These are phyloP conservation scores for Bipolaris cookei DNA, from an alignment of 2,329 filamentous ascomycete genomes.

Conservation along the genomic window DNA sequence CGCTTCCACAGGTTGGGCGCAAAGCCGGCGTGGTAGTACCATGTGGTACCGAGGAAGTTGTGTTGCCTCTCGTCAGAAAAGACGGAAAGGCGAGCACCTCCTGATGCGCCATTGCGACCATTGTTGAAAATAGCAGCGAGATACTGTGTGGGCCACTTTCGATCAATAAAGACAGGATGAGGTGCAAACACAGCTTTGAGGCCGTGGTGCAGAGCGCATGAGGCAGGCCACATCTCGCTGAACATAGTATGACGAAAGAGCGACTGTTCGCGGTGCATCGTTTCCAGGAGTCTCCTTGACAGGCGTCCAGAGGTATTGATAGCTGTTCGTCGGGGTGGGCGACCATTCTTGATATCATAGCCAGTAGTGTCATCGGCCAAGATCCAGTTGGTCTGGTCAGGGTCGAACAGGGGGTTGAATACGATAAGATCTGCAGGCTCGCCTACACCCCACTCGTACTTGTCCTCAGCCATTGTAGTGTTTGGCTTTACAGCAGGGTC, in stretches of 20 bases:
- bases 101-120: slow-evolving; percentile 58
- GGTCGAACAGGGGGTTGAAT: slow-evolving; percentile 77
- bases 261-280: slow-evolving; percentile 79
- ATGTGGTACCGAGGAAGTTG: slow-evolving; percentile 60
- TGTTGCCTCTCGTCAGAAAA: slow-evolving; percentile 60
- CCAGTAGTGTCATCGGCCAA: slow-evolving; percentile 73
- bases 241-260: slow-evolving; percentile 74
- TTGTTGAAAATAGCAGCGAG: slow-evolving; percentile 63
- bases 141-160: slow-evolving; percentile 61
- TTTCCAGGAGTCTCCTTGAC: slow-evolving; percentile 68
- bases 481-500: slow-evolving; percentile 62
- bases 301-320: slow-evolving; percentile 76
- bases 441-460: slow-evolving; percentile 69
- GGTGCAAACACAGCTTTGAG: slow-evolving; percentile 75
- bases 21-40: slow-evolving; percentile 62
- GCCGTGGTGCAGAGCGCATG: slow-evolving; percentile 74
- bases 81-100: slow-evolving; percentile 56
- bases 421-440: slow-evolving; percentile 79
- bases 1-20: slow-evolving; percentile 62
- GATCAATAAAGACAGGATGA: slow-evolving; percentile 64
- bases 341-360: slow-evolving; percentile 62
- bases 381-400: slow-evolving; percentile 73
- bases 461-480: slow-evolving; percentile 60
- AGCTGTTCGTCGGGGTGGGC: slow-evolving; percentile 71
- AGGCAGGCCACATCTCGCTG: slow-evolving; percentile 78